Base-by-base conservation (phyloP, 75 land plant genomes). In the Selaginella moellendorffii region DNA sequence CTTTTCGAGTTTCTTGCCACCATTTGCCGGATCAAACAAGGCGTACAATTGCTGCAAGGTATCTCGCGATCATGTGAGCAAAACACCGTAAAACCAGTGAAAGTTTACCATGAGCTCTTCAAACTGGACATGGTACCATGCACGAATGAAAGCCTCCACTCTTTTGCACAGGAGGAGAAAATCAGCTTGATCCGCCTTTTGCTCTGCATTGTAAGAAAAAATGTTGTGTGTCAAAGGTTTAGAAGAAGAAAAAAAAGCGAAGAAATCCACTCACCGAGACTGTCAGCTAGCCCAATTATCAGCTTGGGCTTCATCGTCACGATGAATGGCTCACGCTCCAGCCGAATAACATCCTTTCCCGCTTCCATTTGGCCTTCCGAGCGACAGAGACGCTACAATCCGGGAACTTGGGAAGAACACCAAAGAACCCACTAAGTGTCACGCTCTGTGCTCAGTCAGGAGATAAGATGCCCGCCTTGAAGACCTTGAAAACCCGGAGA, bases 91-190 rank as follows among this genome's bases (percentile, higher is more conserved):
- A n/a, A n/a, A n/a, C n/a, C n/a, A n/a, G n/a, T n/a, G 10, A 29
- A 19, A 12, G 12, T 61, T 74, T 76, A 90, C 97, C 83, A 84
- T 82, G 52, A 91, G 42, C 66, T 91, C 97, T 69, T 92, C 95
- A 75, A 92, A 92, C 52, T 92, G 82, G 9, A 80, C 54, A 70
- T 79, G 69, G 70, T 85, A 88, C 98, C 95, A 92, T 22, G 98
- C 89, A 54, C 98, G 86, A 64, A 92, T 68, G 8, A 82, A 83
- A 68, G 87, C 80, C 71, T 92, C 97, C n/a, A 92, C 66, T 58
- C 95, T 74, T 77, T 81, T 88, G 79, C 86, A 85, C 19, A 92
- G 60, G 54, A 74, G 80, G 51, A 81, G 31, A 68, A 92, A 92
- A 69, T 92, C 89, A 5, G 72, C 63, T 19, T 82, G 72, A 31